Evolutionary conservation across 257 asterid genomes (phyloP).

Genomic region (Solanum chilense): DNA sequence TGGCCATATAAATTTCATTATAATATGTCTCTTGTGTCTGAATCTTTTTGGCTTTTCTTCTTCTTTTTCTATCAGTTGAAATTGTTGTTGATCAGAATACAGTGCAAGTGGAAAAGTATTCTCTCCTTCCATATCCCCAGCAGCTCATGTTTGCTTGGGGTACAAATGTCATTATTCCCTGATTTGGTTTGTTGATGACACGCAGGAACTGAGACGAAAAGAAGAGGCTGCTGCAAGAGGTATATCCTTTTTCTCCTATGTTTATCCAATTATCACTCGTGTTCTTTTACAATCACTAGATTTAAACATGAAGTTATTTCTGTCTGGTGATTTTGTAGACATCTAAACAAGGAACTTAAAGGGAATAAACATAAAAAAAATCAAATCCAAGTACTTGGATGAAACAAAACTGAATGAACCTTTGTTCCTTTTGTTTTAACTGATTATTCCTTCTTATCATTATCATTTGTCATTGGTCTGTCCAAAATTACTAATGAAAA

Average conservation of each 20-base stretch:
- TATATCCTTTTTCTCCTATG: slow-evolving; percentile 7
- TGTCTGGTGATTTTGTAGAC: not conserved
- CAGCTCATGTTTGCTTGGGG: not conserved
- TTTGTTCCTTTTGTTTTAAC: too few relatives aligned
- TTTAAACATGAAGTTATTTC: not conserved
- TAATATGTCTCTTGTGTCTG: not conserved
- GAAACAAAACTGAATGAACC: not conserved
- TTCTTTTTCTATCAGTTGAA: not conserved
- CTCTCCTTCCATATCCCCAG: not conserved
- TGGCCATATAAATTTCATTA: not conserved
- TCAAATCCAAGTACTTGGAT: not conserved
- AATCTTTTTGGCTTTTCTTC: not conserved
- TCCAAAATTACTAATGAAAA: not conserved
- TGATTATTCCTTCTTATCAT: not conserved
- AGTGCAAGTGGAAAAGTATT: not conserved
- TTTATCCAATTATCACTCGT: not conserved
- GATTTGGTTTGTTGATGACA: not conserved
- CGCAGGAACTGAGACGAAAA: slow-evolving; percentile 8
- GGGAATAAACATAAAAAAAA: not conserved
- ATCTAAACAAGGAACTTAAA: not conserved
- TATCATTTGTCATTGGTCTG: not conserved
- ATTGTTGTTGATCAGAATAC: not conserved
- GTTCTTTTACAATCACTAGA: not conserved
- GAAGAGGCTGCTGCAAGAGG: slow-evolving; percentile 73
- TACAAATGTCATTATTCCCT: not conserved